Percentiles rank a stretch among this genome's conserved stretches.
Conservation (phyloP, 192 early-diverging fungal genomes). For the Coemansia aciculifera region DNA sequence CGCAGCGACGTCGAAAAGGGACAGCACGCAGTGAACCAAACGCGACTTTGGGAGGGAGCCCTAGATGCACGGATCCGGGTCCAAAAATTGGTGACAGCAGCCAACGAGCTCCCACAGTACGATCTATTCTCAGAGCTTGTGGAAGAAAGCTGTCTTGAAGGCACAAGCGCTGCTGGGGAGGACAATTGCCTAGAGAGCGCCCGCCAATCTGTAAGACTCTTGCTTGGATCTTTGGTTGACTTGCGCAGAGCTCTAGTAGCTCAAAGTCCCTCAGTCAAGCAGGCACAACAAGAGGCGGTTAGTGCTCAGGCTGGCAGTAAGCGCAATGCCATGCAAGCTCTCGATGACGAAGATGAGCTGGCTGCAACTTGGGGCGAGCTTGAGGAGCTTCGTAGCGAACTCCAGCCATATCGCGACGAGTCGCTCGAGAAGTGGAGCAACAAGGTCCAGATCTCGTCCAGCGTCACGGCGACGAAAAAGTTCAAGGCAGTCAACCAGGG, state of each 20-base stretch:
- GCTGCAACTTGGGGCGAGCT: constrained; percentile 25
- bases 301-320: constrained; percentile 16
- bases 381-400: constrained; percentile 37
- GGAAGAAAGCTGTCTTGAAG: constrained; percentile 6
- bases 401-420: constrained; percentile 76
- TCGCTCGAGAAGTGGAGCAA: constrained; percentile 94
- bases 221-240: constrained; percentile 34
- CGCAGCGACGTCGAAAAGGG: constrained; percentile 88
- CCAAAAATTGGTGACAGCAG: constrained; percentile 71
- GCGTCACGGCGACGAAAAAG: constrained; percentile 76
- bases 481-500: constrained; percentile 95
- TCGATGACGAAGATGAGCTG: constrained; percentile 17
- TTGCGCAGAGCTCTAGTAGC: constrained; percentile 30
- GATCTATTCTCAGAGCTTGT: constrained; percentile 24
- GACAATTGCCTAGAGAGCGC: constrained; percentile 16
- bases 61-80: constrained; percentile 87
- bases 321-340: constrained; percentile 11
- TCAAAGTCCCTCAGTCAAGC: constrained; percentile 29
- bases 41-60: constrained; percentile 78
- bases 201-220: constrained; percentile 18
- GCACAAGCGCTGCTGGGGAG: background rate
- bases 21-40: constrained; percentile 84
- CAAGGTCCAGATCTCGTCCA: constrained; percentile 76
- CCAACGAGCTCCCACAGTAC: constrained; percentile 77
- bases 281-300: constrained; percentile 7